Conservation (phyloP, 306 rosid species). For the Quercus variabilis region DNA sequence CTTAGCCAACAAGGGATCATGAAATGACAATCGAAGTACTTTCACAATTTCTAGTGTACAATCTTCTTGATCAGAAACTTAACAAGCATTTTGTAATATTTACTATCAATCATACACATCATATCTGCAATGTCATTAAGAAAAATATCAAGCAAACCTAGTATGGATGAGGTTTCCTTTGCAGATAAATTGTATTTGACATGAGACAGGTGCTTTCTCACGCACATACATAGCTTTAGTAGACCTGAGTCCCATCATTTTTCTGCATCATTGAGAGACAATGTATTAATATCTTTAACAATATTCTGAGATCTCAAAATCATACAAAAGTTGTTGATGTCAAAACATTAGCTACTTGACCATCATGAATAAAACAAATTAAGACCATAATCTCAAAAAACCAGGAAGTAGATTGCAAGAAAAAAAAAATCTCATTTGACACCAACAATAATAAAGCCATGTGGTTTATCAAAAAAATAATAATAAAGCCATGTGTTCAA, state of each 20-base stretch:
- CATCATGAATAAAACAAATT: background rate
- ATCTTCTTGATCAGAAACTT: background rate
- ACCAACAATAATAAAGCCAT: background rate
- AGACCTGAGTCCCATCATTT: constrained; percentile 40
- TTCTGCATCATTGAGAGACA: constrained; percentile 28
- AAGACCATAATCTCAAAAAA: background rate
- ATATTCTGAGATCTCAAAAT: background rate
- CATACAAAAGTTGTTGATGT: background rate
- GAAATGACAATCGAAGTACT: background rate
- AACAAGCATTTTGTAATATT: constrained; percentile 7
- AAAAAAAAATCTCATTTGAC: background rate
- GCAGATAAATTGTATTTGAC: constrained; percentile 52
- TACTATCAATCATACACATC: background rate
- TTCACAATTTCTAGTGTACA: background rate
- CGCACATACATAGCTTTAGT: constrained; percentile 43
- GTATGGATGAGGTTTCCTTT: constrained; percentile 43
- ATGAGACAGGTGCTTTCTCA: constrained; percentile 33
- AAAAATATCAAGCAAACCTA: constrained; percentile 27
- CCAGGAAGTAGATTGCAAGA: too few relatives aligned
- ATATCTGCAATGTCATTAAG: background rate
- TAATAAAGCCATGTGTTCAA: background rate
- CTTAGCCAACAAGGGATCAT: background rate
- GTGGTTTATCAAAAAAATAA: too few relatives aligned
- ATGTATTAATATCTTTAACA: background rate
- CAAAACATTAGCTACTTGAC: background rate